Conservation (phyloP, 306 rosid genomes). For the Inga leiocalycina region DNA sequence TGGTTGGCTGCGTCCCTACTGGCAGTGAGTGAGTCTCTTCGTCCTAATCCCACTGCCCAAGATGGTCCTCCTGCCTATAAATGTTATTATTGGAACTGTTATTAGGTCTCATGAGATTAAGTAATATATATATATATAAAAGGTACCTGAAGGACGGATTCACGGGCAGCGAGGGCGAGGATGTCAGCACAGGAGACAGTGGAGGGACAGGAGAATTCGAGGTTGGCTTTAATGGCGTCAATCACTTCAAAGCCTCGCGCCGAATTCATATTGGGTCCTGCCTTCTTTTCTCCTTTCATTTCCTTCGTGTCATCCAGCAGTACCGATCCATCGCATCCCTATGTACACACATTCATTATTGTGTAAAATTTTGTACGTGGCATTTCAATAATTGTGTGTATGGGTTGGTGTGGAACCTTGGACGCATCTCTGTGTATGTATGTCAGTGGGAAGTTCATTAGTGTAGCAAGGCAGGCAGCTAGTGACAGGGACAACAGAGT, state of each 20-base stretch:
- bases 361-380: no score
- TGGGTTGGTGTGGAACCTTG: neutral
- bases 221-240: constrained; percentile 56
- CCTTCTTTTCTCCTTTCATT: constrained; percentile 59
- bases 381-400: neutral
- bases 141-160: constrained; percentile 56
- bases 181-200: constrained; percentile 77
- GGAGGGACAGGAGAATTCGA: constrained; percentile 56
- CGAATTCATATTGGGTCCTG: constrained; percentile 56
- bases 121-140: neutral
- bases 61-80: neutral
- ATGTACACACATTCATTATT: no score
- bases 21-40: constrained; percentile 53
- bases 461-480: neutral
- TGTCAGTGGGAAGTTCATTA: neutral
- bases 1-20: constrained; percentile 45
- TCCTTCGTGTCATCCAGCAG: constrained; percentile 61
- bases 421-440: neutral
- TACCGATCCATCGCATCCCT: constrained; percentile 86
- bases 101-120: neutral
- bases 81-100: no score
- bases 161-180: constrained; percentile 66
- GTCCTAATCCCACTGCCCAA: neutral
- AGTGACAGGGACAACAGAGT: neutral
- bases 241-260: constrained; percentile 70